Conservation (phyloP, 2,329 filamentous ascomycete species). For the Venturiaceae sp. region DNA sequence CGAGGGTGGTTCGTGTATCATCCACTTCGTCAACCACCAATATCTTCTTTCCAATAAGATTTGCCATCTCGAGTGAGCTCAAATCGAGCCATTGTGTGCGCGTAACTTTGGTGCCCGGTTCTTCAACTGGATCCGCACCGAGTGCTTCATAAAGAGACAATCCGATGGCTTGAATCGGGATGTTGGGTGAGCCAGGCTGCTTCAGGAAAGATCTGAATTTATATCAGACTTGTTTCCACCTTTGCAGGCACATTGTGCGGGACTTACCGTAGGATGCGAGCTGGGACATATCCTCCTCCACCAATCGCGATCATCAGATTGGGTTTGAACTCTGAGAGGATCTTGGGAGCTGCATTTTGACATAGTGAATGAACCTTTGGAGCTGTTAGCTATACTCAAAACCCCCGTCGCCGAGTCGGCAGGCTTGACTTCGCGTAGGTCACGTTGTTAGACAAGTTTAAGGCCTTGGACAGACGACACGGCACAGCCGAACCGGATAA, state of each 20-base stretch:
- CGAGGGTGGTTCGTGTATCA: conserved; percentile 86
- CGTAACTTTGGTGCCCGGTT: conserved; percentile 85
- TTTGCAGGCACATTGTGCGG: neutral
- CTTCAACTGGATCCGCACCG: conserved; percentile 56
- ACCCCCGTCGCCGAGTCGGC: conserved; percentile 5
- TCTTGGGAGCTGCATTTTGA: conserved; percentile 70
- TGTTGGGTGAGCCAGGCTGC: conserved; percentile 76
- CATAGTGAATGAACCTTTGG: conserved; percentile 91
- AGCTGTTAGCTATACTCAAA: neutral
- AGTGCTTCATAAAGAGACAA: conserved; percentile 93
- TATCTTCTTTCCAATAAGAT: conserved; percentile 82
- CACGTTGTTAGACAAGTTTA: neutral
- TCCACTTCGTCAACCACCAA: conserved; percentile 94
- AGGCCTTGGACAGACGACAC: neutral
- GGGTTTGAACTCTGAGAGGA: conserved; percentile 78
- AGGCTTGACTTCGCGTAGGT: neutral
- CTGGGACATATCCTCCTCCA: conserved; percentile 93
- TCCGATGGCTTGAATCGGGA: conserved; percentile 97
- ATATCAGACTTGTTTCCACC: neutral
- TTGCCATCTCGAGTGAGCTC: conserved; percentile 74
- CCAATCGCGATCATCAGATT: conserved; percentile 98
- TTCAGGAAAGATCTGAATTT: conserved; percentile 72
- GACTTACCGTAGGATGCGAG: conserved; percentile 73
- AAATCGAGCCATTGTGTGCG: conserved; percentile 98
- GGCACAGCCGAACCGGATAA: neutral